phyloP scores from a whole-genome alignment of 2,329 filamentous ascomycete genomes.

The Exserohilum rostratum region DNA sequence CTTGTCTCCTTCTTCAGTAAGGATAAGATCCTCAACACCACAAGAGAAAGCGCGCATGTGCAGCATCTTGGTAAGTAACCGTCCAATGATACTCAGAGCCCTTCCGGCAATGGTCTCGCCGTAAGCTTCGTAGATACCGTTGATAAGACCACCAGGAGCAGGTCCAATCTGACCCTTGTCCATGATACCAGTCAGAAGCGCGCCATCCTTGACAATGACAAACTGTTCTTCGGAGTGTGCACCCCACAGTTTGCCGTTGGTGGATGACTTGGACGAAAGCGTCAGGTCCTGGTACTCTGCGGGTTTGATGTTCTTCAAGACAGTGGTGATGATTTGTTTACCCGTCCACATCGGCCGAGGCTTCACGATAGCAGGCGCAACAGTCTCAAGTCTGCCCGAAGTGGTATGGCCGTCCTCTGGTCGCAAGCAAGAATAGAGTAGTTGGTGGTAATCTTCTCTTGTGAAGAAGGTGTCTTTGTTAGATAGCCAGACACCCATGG shows the following conservation, averaged over 20 bases:
- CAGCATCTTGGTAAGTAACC: constrained; percentile 85
- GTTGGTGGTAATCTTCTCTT: constrained; percentile 84
- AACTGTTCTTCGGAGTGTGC: constrained; percentile 73
- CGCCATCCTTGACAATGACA: constrained; percentile 84
- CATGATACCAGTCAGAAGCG: constrained; percentile 87
- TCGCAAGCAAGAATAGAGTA: constrained; percentile 88
- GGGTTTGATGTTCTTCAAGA: constrained; percentile 90
- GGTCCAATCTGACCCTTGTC: constrained; percentile 96
- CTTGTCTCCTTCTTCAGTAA: constrained; percentile 80
- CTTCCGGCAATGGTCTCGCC: constrained; percentile 86
- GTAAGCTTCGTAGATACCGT: constrained; percentile 91
- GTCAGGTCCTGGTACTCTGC: constrained; percentile 75
- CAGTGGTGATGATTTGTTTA: constrained; percentile 92
- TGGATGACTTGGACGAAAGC: constrained; percentile 78
- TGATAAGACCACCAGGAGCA: constrained; percentile 82
- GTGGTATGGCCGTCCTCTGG: constrained; percentile 90
- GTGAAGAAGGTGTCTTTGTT: constrained; percentile 91
- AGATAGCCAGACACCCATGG: constrained; percentile 88
- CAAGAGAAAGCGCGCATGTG: constrained; percentile 96
- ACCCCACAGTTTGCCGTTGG: constrained; percentile 81
- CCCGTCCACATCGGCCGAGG: constrained; percentile 88
- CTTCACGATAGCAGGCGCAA: constrained; percentile 82
- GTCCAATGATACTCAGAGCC: constrained; percentile 85
- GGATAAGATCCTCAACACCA: constrained; percentile 91
- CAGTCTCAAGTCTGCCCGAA: constrained; percentile 78